Percentiles rank a stretch among this genome's conserved stretches.
These are phyloP conservation scores for Coleophoma eucalyptorum DNA, from an alignment of 2,329 filamentous ascomycete species.

Conservation along the genomic window DNA sequence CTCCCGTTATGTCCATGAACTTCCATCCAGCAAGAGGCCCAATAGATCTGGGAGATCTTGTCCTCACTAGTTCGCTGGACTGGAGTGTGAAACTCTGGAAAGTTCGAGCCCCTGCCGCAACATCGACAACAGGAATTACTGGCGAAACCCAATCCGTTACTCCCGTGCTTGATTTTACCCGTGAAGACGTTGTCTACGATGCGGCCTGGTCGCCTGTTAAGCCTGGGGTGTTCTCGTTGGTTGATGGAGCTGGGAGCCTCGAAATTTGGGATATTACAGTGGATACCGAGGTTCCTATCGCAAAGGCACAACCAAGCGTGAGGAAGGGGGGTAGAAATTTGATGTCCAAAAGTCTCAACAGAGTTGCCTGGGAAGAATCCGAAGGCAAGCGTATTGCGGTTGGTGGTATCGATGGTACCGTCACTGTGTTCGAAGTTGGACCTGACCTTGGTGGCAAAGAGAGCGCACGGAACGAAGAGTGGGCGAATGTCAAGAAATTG, in stretches of 20 bases:
- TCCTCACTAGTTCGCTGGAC: conserved; percentile 88
- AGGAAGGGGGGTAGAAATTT: conserved; percentile 63
- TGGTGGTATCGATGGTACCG: conserved; percentile 84
- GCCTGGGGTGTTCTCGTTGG: conserved; percentile 89
- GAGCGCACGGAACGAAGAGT: conserved; percentile 79
- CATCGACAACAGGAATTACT: conserved; percentile 50
- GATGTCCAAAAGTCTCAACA: conserved; percentile 85
- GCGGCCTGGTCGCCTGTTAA: conserved; percentile 92
- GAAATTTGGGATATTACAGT: conserved; percentile 95
- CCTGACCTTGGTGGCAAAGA: conserved; percentile 81
- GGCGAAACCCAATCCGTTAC: conserved; percentile 49
- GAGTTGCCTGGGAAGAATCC: conserved; percentile 86
- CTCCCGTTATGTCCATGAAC: conserved; percentile 91
- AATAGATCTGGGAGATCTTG: conserved; percentile 89
- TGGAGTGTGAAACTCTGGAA: conserved; percentile 99
- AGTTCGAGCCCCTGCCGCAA: conserved; percentile 75
- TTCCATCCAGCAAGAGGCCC: conserved; percentile 93
- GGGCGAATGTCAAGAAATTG: conserved; percentile 88
- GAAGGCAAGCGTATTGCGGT: conserved; percentile 86
- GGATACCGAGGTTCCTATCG: conserved; percentile 88
- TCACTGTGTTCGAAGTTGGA: conserved; percentile 92
- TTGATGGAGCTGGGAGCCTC: conserved; percentile 87
- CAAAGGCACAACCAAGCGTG: conserved; percentile 69
- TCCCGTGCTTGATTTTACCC: conserved; percentile 83
- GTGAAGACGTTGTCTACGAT: conserved; percentile 96